Evolutionary conservation across 2,329 filamentous ascomycete species (phyloP), one percentile per base, ranked within the genome.

Genomic region (Thielaviopsis populi): DNA sequence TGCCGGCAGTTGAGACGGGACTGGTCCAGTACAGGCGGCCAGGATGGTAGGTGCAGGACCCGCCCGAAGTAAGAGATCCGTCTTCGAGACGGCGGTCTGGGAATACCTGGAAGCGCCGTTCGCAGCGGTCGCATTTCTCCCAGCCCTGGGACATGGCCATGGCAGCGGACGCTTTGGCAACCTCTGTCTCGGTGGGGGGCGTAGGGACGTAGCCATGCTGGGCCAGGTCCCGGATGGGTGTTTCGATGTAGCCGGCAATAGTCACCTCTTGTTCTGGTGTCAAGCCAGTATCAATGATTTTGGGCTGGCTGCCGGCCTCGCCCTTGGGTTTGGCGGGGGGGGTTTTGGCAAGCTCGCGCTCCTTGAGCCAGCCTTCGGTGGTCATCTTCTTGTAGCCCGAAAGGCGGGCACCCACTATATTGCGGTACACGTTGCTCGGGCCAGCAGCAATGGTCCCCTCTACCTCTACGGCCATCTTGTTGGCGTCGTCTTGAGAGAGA

Each of bases 111-210:
- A 99, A 99, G 24, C 92, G 85, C 41, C 84, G 84, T 50, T 80
- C 80, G 74, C 94, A 99, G 22, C 94, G 86, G 70, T 96, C 91
- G 70, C 94, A 99, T 60, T 84, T 80, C 74, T 99, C 94, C 80
- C 86, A 96, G 59, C 89, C 89, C 62, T 83, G 81, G 13, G 87
- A 82, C 7, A 83, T 78, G 59, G 82, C 77, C 0, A 89, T 79
- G 0, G 85, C 89, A 53, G 81, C 78, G 41, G 77, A 81, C 0
- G 89, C 86, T 61, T 80, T 78, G 61, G 81, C 76, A 19, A 96
- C 81, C 19, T 89, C 86, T 7, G 80, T 79, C 0, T 81, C 76
- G 0, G 82, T 80, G 0, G 91, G 91, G 0, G 85, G 75, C 3
- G 73, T 75, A 0, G 85, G 82, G 24, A 96, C 84, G 72, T 96